Percentiles rank a stretch among this genome's conserved stretches.
Conservation (phyloP, 768 basidiomycete species). For the Paxillus ammoniavirescens region DNA sequence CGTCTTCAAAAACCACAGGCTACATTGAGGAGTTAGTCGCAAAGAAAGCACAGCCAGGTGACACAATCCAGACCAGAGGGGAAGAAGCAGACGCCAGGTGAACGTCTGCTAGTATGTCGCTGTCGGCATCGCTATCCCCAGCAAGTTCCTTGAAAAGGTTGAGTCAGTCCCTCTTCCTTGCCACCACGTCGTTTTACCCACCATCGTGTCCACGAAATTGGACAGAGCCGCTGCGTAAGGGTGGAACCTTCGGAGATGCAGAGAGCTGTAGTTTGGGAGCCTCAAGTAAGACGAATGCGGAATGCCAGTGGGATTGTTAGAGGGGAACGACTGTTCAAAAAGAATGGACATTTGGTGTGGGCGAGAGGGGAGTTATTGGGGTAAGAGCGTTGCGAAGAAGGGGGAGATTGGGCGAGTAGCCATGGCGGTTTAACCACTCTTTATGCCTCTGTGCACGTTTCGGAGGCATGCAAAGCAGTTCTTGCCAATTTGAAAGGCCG, state of each 20-base stretch:
- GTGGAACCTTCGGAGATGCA: conserved; percentile 18
- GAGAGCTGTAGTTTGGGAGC: conserved; percentile 21
- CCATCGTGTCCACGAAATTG: conserved; percentile 5
- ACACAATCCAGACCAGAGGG: conserved; percentile 13
- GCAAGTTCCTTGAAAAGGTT: conserved; percentile 10
- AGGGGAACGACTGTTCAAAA: conserved; percentile 16
- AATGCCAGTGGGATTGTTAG: conserved; percentile 1
- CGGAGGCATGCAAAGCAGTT: conserved; percentile 21
- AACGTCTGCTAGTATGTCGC: background rate
- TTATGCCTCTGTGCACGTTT: conserved; percentile 24
- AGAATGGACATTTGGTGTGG: conserved; percentile 15
- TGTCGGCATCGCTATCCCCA: conserved; percentile 9
- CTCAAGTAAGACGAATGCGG: conserved; percentile 14
- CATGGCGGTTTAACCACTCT: conserved; percentile 6
- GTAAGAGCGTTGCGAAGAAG: background rate
- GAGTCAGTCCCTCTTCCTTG: conserved; percentile 5
- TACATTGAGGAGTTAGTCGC: conserved; percentile 9
- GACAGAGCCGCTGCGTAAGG: conserved; percentile 14
- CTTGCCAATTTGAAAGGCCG: conserved; percentile 21
- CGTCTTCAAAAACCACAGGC: conserved; percentile 16
- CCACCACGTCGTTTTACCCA: background rate
- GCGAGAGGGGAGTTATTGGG: background rate
- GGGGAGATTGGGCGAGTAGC: conserved; percentile 1
- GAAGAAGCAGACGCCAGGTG: conserved; percentile 4
- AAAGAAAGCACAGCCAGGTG: background rate